Conservation (phyloP, 116 monocot genomes). For the Cymodocea nodosa region DNA sequence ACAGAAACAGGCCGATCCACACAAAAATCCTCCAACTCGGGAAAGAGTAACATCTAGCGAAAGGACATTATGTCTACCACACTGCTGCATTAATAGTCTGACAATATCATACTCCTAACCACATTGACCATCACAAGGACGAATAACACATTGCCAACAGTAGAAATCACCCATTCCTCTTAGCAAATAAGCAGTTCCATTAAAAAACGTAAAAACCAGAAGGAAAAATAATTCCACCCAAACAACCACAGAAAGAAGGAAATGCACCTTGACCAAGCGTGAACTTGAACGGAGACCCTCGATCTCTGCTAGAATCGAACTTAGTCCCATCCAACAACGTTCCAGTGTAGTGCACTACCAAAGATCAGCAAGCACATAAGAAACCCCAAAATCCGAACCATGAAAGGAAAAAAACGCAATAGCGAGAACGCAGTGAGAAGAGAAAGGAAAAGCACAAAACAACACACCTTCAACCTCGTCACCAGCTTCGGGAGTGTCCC, state of each 20-base stretch:
- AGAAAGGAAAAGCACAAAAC: background rate
- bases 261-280: constrained; percentile 74
- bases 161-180: background rate
- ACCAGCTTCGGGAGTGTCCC: constrained; percentile 81
- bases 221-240: background rate
- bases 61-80: no score
- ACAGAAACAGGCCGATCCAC: no score
- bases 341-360: constrained; percentile 87
- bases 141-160: background rate
- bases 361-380: background rate
- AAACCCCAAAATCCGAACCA: background rate
- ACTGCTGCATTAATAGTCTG: no score
- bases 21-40: no score
- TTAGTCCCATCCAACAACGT: constrained; percentile 86
- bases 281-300: constrained; percentile 78
- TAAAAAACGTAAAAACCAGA: background rate
- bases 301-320: constrained; percentile 91
- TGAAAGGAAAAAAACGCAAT: background rate
- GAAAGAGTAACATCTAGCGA: no score
- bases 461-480: constrained; percentile 65
- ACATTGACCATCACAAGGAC: background rate
- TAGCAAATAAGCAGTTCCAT: background rate
- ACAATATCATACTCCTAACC: no score
- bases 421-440: background rate
- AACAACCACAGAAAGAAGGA: background rate